Base-by-base conservation (phyloP, 2,329 filamentous ascomycete species). In the Fusarium sp. region DNA sequence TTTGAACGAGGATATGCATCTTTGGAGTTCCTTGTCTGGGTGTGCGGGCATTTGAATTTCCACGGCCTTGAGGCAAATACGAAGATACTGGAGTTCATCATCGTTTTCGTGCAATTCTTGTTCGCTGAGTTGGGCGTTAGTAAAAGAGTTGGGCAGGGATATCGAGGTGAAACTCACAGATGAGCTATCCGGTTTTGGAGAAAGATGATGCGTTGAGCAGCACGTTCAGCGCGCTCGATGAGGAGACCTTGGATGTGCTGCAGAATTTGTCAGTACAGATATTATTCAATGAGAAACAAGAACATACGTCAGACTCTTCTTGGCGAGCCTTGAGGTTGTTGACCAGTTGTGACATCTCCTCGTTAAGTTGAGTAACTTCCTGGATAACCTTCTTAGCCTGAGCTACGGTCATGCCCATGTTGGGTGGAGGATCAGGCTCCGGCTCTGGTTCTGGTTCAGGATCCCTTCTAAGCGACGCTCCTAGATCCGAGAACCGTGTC, bases 221-320 rank as follows among this genome's bases (percentile, higher is more conserved):
- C 83, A 36, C 81, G 81, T 73, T 90, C 85, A 58, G 86, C 83
- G 62, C 87, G 84, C 40, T 83, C 83, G 51, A 88, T 82, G 21
- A 90, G 83, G 31, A 90, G 76, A 23, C 82, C 82, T 71, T 90
- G 88, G 58, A 91, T 88, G 67, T 90, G 87, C 81, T 88, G 25
- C 5, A 17, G 18, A 18, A 20, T 31, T 18, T 31, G 73, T 80
- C 10, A 63, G 59, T 46, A 58, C 56, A 81, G 64, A 17, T 9
- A 18, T 20, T 69, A 71, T 53, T 66, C 54, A 17, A 11, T n/a
- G 41, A 7, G 43, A 21, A 25, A 29, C 15, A 13, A 21, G 5
- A 17, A 72, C 80, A 77, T 77, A 84, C 87, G 75, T 88, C 84
- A 41, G 85, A 84, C 76, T 90, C 88, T 74, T 89, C 85, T 65